A percentile compares a stretch with the other conserved stretches of the same genome.
phyloP scores from a whole-genome alignment of 257 asterid genomes.

The Solanum microdontum region DNA sequence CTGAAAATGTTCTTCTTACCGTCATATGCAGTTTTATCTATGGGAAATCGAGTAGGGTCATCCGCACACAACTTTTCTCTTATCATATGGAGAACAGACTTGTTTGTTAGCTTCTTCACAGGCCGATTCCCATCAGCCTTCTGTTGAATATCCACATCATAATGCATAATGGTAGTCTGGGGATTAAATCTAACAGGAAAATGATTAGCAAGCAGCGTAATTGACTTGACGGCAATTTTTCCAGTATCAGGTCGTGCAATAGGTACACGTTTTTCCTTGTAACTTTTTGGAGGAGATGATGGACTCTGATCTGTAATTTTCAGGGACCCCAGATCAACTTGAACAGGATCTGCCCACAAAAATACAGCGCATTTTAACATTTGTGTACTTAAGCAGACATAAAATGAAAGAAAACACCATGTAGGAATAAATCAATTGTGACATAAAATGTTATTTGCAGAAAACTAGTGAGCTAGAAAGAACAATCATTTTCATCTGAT shows the following conservation, averaged over 20 bases:
- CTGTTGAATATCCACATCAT: conserved; percentile 43
- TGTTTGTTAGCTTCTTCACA: conserved; percentile 16
- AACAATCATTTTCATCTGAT: background rate
- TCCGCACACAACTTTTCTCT: conserved; percentile 28
- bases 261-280: conserved; percentile 17
- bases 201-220: conserved; percentile 51
- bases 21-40: conserved; percentile 35
- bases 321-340: background rate
- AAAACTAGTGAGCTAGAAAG: background rate
- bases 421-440: background rate
- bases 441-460: background rate
- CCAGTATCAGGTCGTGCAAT: conserved; percentile 54
- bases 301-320: conserved; percentile 10
- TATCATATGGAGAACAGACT: conserved; percentile 26
- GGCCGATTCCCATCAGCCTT: conserved; percentile 7
- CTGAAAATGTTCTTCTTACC: conserved; percentile 64
- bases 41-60: conserved; percentile 20
- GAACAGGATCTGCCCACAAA: conserved; percentile 11
- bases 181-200: conserved; percentile 36
- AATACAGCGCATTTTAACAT: background rate
- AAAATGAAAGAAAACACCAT: background rate
- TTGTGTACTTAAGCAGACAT: background rate
- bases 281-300: background rate
- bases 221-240: conserved; percentile 9
- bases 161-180: conserved; percentile 27